Evolutionary conservation across 1,284 basidiomycete genomes (phyloP).

Genomic region (Apiotrichum siamense): DNA sequence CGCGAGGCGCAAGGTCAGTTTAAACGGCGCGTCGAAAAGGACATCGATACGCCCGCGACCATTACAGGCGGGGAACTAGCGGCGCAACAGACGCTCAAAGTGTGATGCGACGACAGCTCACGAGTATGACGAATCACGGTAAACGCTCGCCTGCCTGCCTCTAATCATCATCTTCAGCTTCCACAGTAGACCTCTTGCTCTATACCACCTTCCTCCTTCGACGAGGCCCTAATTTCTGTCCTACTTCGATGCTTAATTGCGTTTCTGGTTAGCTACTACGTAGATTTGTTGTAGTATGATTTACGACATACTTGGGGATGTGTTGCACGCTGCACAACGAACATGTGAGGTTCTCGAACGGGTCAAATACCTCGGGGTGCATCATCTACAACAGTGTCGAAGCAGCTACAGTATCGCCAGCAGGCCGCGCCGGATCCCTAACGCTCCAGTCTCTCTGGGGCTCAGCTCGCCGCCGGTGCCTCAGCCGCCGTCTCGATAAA

Average conservation of each 20-base stretch:
- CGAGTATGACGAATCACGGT: not conserved
- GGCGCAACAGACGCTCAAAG: conserved; percentile 9
- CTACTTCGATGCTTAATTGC: no score
- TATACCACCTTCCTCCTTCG: no score
- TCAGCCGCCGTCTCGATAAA: conserved; percentile 28
- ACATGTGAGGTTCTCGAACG: no score
- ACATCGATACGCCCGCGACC: conserved; percentile 3
- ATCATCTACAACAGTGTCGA: conserved; percentile 1
- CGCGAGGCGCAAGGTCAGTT: conserved; percentile 7
- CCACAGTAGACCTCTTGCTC: no score
- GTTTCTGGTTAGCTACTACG: no score
- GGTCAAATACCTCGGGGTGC: not conserved
- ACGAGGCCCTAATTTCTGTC: no score
- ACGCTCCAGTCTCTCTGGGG: not conserved
- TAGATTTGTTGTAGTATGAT: conserved; percentile 2
- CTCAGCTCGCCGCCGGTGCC: not conserved
- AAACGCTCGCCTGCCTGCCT: not conserved
- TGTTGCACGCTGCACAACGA: no score
- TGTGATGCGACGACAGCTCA: not conserved
- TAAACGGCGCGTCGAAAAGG: not conserved
- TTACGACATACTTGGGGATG: conserved; percentile 1
- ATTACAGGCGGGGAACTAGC: conserved; percentile 8
- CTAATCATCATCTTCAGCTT: not conserved
- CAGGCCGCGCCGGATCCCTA: not conserved
- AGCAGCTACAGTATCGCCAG: not conserved